A percentile compares a stretch with the other conserved stretches of the same genome.
These are phyloP conservation scores for Niveomyces coronatus DNA, from an alignment of 2,329 filamentous ascomycete species.

Conservation along the genomic window DNA sequence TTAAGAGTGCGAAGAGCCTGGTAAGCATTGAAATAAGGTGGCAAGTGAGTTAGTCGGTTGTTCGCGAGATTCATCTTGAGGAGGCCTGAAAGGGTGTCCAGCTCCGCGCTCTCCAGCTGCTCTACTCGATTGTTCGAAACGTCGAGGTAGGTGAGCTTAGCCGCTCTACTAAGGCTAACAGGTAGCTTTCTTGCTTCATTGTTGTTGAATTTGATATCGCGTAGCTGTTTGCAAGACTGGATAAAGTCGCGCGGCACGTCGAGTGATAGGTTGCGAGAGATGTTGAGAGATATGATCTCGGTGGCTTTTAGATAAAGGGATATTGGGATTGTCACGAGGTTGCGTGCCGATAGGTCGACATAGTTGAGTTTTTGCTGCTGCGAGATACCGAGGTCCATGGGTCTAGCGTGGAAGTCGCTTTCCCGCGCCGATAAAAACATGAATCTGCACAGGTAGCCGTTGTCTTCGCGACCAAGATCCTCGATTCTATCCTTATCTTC, in stretches of 20 bases:
- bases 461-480: conserved; percentile 91
- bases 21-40: conserved; percentile 74
- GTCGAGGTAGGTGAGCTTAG: conserved; percentile 76
- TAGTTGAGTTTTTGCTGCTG: conserved; percentile 88
- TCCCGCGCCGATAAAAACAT: conserved; percentile 87
- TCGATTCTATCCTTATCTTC: conserved; percentile 77
- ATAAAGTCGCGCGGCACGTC: conserved; percentile 96
- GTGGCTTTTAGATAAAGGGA: conserved; percentile 81
- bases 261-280: conserved; percentile 84
- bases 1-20: conserved; percentile 73
- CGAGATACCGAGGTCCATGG: conserved; percentile 68
- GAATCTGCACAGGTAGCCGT: conserved; percentile 93
- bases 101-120: conserved; percentile 72
- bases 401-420: conserved; percentile 59
- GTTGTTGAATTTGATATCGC: conserved; percentile 92
- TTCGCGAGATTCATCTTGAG: conserved; percentile 90
- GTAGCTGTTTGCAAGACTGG: conserved; percentile 78
- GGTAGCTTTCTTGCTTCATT: conserved; percentile 87
- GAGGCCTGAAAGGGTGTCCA: conserved; percentile 64
- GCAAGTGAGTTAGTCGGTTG: conserved; percentile 73
- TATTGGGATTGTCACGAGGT: conserved; percentile 90
- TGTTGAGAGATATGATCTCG: conserved; percentile 89
- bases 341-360: conserved; percentile 81
- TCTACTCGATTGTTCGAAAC: conserved; percentile 91
- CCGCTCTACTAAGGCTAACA: conserved; percentile 71